phyloP scores from a whole-genome alignment of 2,329 filamentous ascomycete genomes.

The Epichloe brachyelytri region DNA sequence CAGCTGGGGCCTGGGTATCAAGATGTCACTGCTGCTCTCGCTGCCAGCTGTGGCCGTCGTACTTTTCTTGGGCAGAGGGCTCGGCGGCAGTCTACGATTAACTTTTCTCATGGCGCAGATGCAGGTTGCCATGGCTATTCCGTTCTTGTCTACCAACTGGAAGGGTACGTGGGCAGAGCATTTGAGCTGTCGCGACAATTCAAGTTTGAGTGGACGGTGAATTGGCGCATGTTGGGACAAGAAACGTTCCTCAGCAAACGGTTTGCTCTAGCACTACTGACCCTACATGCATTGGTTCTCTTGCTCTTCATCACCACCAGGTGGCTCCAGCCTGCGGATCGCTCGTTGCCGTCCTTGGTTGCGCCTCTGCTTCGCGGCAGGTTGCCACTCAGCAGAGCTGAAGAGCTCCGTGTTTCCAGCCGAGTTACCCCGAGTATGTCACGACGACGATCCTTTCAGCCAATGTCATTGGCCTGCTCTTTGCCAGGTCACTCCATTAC shows the following conservation, averaged over 20 bases:
- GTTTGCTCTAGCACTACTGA: constrained; percentile 58
- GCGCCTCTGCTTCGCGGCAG: constrained; percentile 27
- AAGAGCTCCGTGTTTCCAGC: constrained; percentile 43
- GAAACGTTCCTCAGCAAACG: constrained; percentile 55
- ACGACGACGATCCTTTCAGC: constrained; percentile 66
- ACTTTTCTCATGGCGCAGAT: constrained; percentile 61
- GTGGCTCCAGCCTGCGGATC: constrained; percentile 60
- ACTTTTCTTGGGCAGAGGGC: constrained; percentile 60
- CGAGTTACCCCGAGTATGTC: constrained; percentile 57
- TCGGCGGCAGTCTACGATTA: constrained; percentile 51
- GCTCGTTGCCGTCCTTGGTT: constrained; percentile 42
- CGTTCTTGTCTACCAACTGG: constrained; percentile 56
- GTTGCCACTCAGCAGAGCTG: constrained; percentile 33
- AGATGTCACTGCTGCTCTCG: constrained; percentile 81
- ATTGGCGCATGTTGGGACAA: constrained; percentile 93
- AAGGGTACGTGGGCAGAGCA: constrained; percentile 62
- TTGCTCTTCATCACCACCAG: constrained; percentile 49
- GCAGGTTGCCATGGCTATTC: constrained; percentile 54
- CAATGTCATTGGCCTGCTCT: constrained; percentile 68
- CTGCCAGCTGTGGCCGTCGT: constrained; percentile 70
- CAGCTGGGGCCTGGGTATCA: constrained; percentile 73
- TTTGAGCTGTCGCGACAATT: constrained; percentile 90
- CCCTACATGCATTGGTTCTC: constrained; percentile 52
- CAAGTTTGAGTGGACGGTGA: constrained; percentile 96
- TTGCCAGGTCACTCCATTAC: constrained; percentile 81